phyloP scores from a whole-genome alignment of 441 rosid species.

The Syzygium syzygioides region DNA sequence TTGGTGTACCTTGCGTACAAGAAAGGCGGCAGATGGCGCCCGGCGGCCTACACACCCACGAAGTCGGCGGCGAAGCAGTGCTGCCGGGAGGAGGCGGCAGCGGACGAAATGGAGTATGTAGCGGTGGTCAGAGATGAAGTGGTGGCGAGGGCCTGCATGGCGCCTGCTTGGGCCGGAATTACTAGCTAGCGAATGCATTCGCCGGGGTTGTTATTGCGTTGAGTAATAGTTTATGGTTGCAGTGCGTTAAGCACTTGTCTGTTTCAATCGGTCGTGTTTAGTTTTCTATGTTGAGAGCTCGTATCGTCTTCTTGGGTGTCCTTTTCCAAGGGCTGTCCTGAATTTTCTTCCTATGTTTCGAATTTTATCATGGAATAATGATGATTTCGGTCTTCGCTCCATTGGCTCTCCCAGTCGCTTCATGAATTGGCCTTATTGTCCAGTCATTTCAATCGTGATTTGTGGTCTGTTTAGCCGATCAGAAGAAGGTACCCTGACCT shows the following conservation, averaged over 20 bases:
- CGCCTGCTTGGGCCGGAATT: background rate
- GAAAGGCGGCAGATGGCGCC: background rate
- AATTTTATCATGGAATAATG: background rate
- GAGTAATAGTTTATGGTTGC: background rate
- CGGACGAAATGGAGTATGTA: constrained; percentile 4
- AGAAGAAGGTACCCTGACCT: background rate
- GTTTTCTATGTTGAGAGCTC: background rate
- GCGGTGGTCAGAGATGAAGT: background rate
- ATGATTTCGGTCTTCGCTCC: background rate
- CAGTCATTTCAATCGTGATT: background rate
- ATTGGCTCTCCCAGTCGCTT: background rate
- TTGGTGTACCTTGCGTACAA: constrained; percentile 18
- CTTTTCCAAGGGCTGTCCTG: background rate
- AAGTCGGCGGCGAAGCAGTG: constrained; percentile 3
- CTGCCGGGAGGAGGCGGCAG: constrained; percentile 9
- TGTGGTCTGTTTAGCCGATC: background rate
- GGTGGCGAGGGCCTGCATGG: background rate
- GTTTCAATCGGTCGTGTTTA: background rate
- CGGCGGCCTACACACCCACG: background rate
- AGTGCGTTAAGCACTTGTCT: background rate
- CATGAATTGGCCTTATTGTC: background rate
- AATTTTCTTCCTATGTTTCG: background rate
- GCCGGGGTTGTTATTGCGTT: background rate
- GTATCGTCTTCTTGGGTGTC: background rate
- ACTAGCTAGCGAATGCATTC: background rate